Evolutionary conservation across 495 filamentous ascomycete genomes (phyloP), one percentile per base, ranked within the genome.

Genomic region (Diplogelasinospora grovesii): DNA sequence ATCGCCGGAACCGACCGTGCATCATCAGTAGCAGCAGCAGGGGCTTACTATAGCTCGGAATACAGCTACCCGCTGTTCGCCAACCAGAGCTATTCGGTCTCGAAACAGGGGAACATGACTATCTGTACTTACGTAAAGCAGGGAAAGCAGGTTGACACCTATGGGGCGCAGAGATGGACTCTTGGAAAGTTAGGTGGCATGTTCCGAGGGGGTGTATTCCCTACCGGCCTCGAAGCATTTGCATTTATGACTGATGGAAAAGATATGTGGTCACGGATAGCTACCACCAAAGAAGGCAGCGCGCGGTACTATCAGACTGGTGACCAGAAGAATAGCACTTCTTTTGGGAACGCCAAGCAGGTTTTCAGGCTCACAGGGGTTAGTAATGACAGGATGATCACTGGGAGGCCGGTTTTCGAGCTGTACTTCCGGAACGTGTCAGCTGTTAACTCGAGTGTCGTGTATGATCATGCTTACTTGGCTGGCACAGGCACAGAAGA

Each of bases 51-150:
- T 48, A 44, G 54, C 19, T 49, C 69, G 8, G 62, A 51, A 4
- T 88, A 83, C 61, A 51, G 50, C 7, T 89, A 86, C 49, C 85
- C 84, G 2, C 47, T 90, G 0, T 67, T 62, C 35, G 75, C 78
- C 13, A 78, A 79, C 39, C 71, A 71, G 5, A 67, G 73, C 1
- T 80, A 74, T 43, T 34, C 46, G 24, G 52, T 68, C 19, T 50
- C 61, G 0, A 31, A 63, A 11, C 53, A 60, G 21, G 75, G 74
- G 2, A 78, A 76, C 36, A 60, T 81, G 32, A 69, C 71, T 20
- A 81, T 89, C 30, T 64, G 66, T 34, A 83, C 74, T 0, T 60
- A 62, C 16, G 58, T 90, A 18, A 53, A 60, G 23, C 77, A 82
- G 33, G 79, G 80, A 6, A 73, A 86, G 8, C 46, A 70, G 0